Base-by-base conservation (phyloP, 1,284 basidiomycete species). In the Pholiota adiposa region DNA sequence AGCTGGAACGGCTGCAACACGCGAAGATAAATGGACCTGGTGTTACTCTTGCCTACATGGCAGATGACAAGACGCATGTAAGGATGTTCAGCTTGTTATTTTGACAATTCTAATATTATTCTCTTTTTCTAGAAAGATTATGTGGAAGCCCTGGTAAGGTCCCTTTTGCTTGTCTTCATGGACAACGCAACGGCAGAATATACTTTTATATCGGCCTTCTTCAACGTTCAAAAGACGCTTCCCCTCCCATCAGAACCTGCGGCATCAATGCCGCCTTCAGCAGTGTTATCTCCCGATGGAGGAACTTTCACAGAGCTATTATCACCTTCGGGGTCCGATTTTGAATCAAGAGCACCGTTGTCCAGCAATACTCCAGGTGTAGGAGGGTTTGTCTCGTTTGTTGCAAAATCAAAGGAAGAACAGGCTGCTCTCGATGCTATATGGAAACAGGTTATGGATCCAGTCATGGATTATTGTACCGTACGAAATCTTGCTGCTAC, bases 121-220 rank as follows among this genome's bases (percentile, higher is more conserved):
- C n/a, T n/a, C n/a, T n/a, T 31, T 57, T 41, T 51, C 46, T 72
- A 97, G 96, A 91, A 87, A 85, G 89, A 90, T 67, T 86, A 92
- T 0, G 72, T 90, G 0, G 96, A 98, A 75, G 88, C 88, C 0
- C 77, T 97, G 12, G 83, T 95, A 65, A 87, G 96, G 19, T 97
- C 96, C 0, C 77, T 94, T 43, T 75, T 94, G 58, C 79, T 98
- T 48, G 95, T 97, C 48, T 85, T 98, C 58, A 88, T 96, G 83
- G 95, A 97, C 77, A 98, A 98, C 70, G 89, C 92, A 1, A 91
- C 91, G 0, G 86, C 94, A 38, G 96, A 98, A 75, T 96, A 96
- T 73, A 83, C 88, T 1, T 98, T 98, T 69, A 76, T 97, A 46
- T 85, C 87, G 3, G 77, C 85, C 0, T 98, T 98, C 78, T 98